phyloP scores from a whole-genome alignment of 371 early-diverging fungal species.

The Smittium culicis region DNA sequence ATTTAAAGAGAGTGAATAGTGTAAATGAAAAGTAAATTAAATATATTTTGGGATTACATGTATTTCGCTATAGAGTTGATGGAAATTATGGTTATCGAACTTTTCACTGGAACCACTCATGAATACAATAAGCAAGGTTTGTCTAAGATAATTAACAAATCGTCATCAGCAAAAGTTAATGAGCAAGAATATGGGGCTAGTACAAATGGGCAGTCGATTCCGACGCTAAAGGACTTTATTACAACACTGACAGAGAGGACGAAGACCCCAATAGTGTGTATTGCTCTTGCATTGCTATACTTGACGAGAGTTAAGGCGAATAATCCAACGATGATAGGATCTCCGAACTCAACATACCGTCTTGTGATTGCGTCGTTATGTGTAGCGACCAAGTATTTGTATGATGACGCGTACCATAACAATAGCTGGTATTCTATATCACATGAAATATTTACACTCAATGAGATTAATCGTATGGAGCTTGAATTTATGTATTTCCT shows the following conservation, averaged over 20 bases:
- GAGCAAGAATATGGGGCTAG: no score
- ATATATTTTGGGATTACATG: no score
- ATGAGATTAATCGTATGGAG: constrained; percentile 51
- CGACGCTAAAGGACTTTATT: constrained; percentile 28
- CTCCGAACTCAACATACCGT: constrained; percentile 40
- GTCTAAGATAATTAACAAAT: no score
- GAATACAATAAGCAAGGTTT: no score
- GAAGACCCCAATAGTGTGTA: constrained; percentile 32
- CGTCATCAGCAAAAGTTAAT: no score
- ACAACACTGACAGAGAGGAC: constrained; percentile 37
- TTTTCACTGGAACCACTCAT: no score
- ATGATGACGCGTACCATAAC: constrained; percentile 53
- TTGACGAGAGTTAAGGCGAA: constrained; percentile 37
- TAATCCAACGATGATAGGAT: constrained; percentile 40
- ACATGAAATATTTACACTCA: constrained; percentile 36
- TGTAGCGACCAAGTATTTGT: constrained; percentile 42
- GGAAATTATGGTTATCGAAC: not conserved
- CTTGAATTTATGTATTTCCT: constrained; percentile 42
- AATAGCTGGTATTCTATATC: constrained; percentile 44
- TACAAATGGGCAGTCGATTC: constrained; percentile 10
- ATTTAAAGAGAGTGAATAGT: no score
- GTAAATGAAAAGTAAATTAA: no score
- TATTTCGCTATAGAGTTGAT: not conserved
- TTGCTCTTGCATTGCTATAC: constrained; percentile 39
- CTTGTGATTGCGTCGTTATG: constrained; percentile 41